phyloP scores from a whole-genome alignment of 805 yeast genomes.

The Kuraishia piskuri region DNA sequence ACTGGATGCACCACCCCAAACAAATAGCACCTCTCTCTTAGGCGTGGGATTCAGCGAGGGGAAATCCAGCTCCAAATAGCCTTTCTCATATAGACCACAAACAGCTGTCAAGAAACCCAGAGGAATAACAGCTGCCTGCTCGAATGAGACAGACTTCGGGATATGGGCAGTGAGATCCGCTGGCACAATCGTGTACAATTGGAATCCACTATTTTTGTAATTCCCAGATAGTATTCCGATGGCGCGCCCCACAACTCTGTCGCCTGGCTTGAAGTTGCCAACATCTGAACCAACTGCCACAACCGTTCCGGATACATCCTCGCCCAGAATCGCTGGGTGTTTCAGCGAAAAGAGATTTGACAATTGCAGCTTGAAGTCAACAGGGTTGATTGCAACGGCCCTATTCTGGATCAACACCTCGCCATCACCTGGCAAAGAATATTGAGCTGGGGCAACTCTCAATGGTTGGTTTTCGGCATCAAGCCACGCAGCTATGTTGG shows the following conservation, averaged over 20 bases:
- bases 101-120: constrained; percentile 4
- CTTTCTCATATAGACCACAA: constrained; percentile 1
- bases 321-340: constrained; percentile 3
- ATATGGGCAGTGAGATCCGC: background rate
- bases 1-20: constrained; percentile 9
- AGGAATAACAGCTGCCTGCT: constrained; percentile 7
- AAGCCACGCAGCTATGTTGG: background rate
- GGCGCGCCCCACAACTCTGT: constrained; percentile 3
- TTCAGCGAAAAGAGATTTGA: background rate
- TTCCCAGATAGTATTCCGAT: background rate
- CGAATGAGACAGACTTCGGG: constrained; percentile 4
- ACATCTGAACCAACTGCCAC: constrained; percentile 6
- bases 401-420: background rate
- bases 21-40: constrained; percentile 1
- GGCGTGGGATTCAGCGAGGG: background rate
- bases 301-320: constrained; percentile 6
- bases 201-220: background rate
- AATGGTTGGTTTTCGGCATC: background rate
- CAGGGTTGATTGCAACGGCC: constrained; percentile 2
- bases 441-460: background rate
- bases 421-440: background rate
- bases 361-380: background rate
- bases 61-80: background rate
- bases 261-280: constrained; percentile 6
- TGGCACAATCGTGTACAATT: background rate